These are phyloP conservation scores for Candida dajiaensis DNA, from an alignment of 805 yeast species.

Conservation along the genomic window DNA sequence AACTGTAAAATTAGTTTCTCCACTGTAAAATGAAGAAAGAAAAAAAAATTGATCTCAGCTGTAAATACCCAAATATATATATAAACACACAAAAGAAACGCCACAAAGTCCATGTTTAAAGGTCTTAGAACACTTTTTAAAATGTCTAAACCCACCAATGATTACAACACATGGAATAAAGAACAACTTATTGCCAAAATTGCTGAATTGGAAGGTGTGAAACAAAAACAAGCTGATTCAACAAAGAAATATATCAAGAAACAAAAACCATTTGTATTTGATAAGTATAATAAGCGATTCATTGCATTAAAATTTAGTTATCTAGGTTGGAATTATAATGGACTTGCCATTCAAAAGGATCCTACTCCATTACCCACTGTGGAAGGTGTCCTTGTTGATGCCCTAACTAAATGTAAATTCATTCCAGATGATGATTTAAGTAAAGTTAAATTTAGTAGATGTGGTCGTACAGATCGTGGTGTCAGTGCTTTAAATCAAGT, in stretches of 20 bases:
- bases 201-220: constrained; percentile 44
- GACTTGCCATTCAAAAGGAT: constrained; percentile 76
- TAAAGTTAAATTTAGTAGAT: constrained; percentile 72
- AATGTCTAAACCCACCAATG: constrained; percentile 4
- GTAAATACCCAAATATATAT: no score
- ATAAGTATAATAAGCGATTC: constrained; percentile 54
- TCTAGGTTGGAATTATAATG: constrained; percentile 92
- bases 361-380: constrained; percentile 81
- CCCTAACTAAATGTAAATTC: constrained; percentile 59
- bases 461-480: constrained; percentile 96
- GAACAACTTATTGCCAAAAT: constrained; percentile 57
- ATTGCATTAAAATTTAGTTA: constrained; percentile 83
- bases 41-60: no score
- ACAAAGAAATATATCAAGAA: constrained; percentile 13
- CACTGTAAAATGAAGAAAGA: no score
- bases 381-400: constrained; percentile 69
- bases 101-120: not conserved
- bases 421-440: constrained; percentile 54
- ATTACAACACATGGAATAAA: constrained; percentile 59
- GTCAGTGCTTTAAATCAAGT: constrained; percentile 97
- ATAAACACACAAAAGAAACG: no score
- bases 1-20: no score
- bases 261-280: constrained; percentile 54
- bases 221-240: constrained; percentile 6
- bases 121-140: not conserved